Percentiles rank a stretch among this genome's conserved stretches.
These are phyloP conservation scores for Cryphonectria nitschkei DNA, from an alignment of 2,329 filamentous ascomycete genomes.

Conservation along the genomic window DNA sequence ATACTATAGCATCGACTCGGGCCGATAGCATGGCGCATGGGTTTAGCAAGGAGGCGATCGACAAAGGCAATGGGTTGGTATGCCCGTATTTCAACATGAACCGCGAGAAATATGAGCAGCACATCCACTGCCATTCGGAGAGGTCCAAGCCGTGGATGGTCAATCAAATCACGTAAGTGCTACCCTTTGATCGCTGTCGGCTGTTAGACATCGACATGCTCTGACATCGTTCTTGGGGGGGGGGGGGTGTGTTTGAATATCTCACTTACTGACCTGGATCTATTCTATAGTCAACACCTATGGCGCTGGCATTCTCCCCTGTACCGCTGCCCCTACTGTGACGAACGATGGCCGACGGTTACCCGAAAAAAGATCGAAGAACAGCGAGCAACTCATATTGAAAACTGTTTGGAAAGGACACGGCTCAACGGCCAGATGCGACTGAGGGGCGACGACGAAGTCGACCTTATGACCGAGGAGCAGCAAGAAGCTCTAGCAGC, in stretches of 20 bases:
- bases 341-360: background rate
- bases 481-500: background rate
- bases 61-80: background rate
- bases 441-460: background rate
- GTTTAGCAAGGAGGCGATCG: background rate
- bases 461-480: slow-evolving; percentile 9
- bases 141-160: background rate
- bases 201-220: background rate
- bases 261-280: background rate
- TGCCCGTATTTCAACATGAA: slow-evolving; percentile 9
- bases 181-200: background rate
- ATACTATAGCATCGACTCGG: background rate
- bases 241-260: background rate
- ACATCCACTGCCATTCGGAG: background rate
- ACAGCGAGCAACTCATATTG: background rate
- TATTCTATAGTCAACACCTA: slow-evolving; percentile 8
- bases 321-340: background rate
- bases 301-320: slow-evolving; percentile 3
- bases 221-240: background rate
- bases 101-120: background rate
- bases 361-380: background rate
- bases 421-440: background rate
- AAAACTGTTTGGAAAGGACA: background rate
- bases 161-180: slow-evolving; percentile 2
- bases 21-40: background rate